Percentiles rank a stretch among this genome's conserved stretches.
phyloP scores from a whole-genome alignment of 768 basidiomycete genomes.

The Boletus reticuloceps region DNA sequence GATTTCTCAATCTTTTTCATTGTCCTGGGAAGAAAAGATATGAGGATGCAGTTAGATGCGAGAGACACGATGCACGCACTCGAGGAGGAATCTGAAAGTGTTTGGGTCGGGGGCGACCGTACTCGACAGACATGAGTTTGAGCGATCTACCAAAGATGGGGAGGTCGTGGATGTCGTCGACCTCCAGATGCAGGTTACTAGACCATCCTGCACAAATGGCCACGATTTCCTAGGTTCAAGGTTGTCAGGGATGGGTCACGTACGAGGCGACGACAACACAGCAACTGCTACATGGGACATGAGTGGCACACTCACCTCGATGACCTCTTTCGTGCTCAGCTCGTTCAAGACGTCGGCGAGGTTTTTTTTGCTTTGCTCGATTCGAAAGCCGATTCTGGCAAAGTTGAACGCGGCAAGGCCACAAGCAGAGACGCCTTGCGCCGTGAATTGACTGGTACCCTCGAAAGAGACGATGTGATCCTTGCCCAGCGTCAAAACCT shows the following conservation, averaged over 20 bases:
- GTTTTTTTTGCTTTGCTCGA: conserved; percentile 9
- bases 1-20: conserved; percentile 19
- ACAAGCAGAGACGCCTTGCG: conserved; percentile 48
- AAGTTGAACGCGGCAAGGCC: conserved; percentile 69
- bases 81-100: conserved; percentile 35
- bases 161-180: conserved; percentile 47
- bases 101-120: conserved; percentile 36
- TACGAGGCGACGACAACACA: not conserved
- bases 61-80: conserved; percentile 16
- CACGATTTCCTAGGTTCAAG: conserved; percentile 47
- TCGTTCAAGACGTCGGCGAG: conserved; percentile 17
- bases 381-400: conserved; percentile 47
- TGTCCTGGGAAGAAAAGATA: conserved; percentile 14
- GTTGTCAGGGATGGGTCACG: not conserved
- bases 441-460: conserved; percentile 59
- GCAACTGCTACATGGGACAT: too few relatives aligned
- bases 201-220: conserved; percentile 59
- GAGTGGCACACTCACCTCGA: conserved; percentile 23
- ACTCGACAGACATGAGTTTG: conserved; percentile 33
- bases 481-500: conserved; percentile 26
- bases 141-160: conserved; percentile 49
- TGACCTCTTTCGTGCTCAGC: conserved; percentile 19
- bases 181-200: conserved; percentile 50
- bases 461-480: conserved; percentile 43
- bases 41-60: not conserved